Percentiles rank a stretch among this genome's conserved stretches.
phyloP scores from a whole-genome alignment of 129 eudicot species.

The Erigeron canadensis region DNA sequence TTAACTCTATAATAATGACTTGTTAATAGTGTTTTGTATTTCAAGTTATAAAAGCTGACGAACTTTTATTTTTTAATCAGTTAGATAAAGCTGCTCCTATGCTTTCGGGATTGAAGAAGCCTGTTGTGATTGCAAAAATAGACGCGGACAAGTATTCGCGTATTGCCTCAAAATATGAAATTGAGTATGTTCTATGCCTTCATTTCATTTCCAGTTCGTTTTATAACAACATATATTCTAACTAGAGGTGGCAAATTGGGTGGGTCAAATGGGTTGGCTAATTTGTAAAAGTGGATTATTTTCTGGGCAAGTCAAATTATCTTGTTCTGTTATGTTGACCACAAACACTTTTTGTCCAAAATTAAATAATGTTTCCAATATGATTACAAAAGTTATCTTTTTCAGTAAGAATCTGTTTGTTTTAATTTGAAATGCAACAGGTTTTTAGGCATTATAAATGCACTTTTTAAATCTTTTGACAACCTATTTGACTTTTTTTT shows the following conservation, averaged over 20 bases:
- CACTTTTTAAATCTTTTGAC: background rate
- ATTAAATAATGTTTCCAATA: background rate
- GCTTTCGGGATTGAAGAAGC: constrained; percentile 76
- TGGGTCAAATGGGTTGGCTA: background rate
- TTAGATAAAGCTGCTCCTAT: constrained; percentile 90
- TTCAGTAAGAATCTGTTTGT: background rate
- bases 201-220: constrained; percentile 18
- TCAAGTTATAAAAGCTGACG: constrained; percentile 30
- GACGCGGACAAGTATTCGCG: constrained; percentile 85
- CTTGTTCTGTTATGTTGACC: background rate
- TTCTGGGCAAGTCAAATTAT: background rate
- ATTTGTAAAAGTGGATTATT: background rate
- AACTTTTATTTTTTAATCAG: constrained; percentile 47
- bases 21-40: constrained; percentile 8
- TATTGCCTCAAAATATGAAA: constrained; percentile 67
- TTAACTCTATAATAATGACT: constrained; percentile 7
- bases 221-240: constrained; percentile 15
- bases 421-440: background rate
- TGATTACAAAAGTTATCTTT: background rate
- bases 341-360: background rate
- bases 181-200: constrained; percentile 64
- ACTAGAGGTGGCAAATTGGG: background rate
- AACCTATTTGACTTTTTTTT: background rate
- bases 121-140: constrained; percentile 81
- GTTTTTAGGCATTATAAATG: background rate